Conservation (phyloP, 169 alveolate species). For the Babesia microti region DNA sequence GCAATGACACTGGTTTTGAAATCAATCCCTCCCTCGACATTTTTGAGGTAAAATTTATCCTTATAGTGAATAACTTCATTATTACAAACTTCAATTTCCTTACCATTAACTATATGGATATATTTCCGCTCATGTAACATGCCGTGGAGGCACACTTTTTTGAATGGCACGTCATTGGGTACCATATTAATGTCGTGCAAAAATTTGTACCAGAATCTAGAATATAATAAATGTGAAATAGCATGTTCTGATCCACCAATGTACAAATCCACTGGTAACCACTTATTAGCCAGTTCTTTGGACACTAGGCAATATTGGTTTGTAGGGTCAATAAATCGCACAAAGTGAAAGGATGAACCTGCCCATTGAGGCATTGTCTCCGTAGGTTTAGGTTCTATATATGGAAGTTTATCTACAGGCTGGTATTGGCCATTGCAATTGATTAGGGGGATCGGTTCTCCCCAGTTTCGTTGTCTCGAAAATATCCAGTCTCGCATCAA, state of each 20-base stretch:
- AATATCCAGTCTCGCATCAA: slow-evolving; percentile 80
- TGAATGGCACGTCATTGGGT: slow-evolving; percentile 72
- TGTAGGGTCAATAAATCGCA: slow-evolving; percentile 70
- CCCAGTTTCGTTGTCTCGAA: slow-evolving; percentile 84
- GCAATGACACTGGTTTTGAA: slow-evolving; percentile 9
- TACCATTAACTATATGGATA: neutral
- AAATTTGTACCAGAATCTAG: slow-evolving; percentile 82
- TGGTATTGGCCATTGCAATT: slow-evolving; percentile 13
- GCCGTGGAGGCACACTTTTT: slow-evolving; percentile 73
- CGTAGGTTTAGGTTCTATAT: slow-evolving; percentile 19
- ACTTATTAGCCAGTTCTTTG: slow-evolving; percentile 29
- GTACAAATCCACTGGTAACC: slow-evolving; percentile 88
- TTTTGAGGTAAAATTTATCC: slow-evolving; percentile 19
- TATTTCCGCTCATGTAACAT: slow-evolving; percentile 40
- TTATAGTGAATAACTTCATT: slow-evolving; percentile 19
- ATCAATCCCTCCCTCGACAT: too few relatives aligned
- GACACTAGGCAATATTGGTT: slow-evolving; percentile 46
- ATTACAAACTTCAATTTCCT: slow-evolving; percentile 7
- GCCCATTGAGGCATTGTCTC: slow-evolving; percentile 90
- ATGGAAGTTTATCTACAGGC: slow-evolving; percentile 32
- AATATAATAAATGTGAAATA: slow-evolving; percentile 78
- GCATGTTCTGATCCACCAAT: slow-evolving; percentile 90
- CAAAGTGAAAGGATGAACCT: slow-evolving; percentile 82
- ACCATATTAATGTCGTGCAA: slow-evolving; percentile 62
- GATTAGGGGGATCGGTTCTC: slow-evolving; percentile 83